These are phyloP conservation scores for Claviceps maximensis DNA, from an alignment of 2,329 filamentous ascomycete genomes.

Conservation along the genomic window DNA sequence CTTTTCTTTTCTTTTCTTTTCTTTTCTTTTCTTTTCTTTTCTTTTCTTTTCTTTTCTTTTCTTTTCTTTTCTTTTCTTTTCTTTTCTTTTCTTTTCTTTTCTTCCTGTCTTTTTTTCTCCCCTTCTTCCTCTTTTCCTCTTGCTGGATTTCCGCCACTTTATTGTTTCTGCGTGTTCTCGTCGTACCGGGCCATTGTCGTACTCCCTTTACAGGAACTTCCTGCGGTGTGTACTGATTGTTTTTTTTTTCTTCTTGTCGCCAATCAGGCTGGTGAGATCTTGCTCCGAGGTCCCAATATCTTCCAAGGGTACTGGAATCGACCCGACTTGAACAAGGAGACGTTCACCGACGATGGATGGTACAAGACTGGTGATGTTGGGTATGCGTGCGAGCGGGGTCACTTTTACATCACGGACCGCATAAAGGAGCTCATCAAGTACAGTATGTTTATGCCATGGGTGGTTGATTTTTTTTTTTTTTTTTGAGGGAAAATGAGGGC, in stretches of 20 bases:
- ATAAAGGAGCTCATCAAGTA: conserved; percentile 53
- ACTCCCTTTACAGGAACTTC: not conserved
- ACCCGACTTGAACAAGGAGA: conserved; percentile 53
- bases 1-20: no score
- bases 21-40: no score
- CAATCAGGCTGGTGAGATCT: conserved; percentile 43
- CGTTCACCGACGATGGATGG: conserved; percentile 64
- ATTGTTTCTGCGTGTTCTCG: not conserved
- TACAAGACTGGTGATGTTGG: conserved; percentile 88
- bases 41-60: no score
- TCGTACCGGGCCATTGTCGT: not conserved
- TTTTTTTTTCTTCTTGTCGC: no score
- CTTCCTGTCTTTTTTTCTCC: not conserved
- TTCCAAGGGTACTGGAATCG: conserved; percentile 71
- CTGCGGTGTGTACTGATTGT: not conserved
- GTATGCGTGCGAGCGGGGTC: conserved; percentile 60
- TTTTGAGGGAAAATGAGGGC: no score
- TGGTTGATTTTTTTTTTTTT: no score
- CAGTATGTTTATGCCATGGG: conserved; percentile 23
- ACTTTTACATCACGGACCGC: conserved; percentile 84
- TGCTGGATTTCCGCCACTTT: no score
- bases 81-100: not conserved
- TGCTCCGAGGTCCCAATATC: conserved; percentile 67
- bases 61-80: no score
- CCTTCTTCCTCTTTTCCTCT: not conserved